These are phyloP conservation scores for Letharia lupina DNA, from an alignment of 495 filamentous ascomycete species.

Conservation along the genomic window DNA sequence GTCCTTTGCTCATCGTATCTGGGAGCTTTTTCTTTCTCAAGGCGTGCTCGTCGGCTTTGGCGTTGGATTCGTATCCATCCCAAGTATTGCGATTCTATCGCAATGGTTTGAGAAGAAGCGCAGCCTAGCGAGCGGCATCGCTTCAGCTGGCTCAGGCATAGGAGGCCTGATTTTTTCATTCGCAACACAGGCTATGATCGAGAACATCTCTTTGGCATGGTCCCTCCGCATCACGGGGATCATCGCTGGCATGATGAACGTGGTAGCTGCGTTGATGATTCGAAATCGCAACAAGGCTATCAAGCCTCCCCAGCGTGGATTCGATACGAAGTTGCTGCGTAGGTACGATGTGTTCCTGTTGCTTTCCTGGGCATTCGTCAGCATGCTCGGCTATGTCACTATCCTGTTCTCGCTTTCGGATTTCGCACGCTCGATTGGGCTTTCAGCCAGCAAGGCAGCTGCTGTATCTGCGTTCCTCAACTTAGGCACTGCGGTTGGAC, in stretches of 20 bases:
- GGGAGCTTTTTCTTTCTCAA: constrained; percentile 47
- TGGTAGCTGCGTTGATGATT: constrained; percentile 34
- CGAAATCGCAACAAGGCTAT: constrained; percentile 37
- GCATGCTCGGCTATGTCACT: constrained; percentile 43
- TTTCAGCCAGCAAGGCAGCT: constrained; percentile 51
- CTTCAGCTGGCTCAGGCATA: constrained; percentile 41
- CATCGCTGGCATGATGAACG: constrained; percentile 35
- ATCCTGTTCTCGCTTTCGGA: constrained; percentile 40
- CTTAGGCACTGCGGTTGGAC: constrained; percentile 53
- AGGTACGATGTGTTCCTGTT: constrained; percentile 38
- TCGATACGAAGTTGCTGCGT: constrained; percentile 34
- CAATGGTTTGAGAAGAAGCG: constrained; percentile 46
- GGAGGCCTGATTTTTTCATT: constrained; percentile 46
- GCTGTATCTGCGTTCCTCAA: constrained; percentile 61
- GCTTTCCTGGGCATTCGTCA: constrained; percentile 39
- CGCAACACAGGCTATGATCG: constrained; percentile 40
- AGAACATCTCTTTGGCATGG: constrained; percentile 38
- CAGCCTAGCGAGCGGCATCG: constrained; percentile 44
- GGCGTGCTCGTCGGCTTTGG: constrained; percentile 43
- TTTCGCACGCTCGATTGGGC: constrained; percentile 45
- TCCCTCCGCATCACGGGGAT: constrained; percentile 44
- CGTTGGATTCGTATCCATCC: constrained; percentile 45
- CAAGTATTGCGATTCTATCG: constrained; percentile 37
- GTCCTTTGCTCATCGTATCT: constrained; percentile 38
- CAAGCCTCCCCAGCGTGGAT: constrained; percentile 25